Percentiles rank a stretch among this genome's conserved stretches.
These are phyloP conservation scores for Pyrenophora graminea DNA, from an alignment of 2,329 filamentous ascomycete species.

Conservation along the genomic window DNA sequence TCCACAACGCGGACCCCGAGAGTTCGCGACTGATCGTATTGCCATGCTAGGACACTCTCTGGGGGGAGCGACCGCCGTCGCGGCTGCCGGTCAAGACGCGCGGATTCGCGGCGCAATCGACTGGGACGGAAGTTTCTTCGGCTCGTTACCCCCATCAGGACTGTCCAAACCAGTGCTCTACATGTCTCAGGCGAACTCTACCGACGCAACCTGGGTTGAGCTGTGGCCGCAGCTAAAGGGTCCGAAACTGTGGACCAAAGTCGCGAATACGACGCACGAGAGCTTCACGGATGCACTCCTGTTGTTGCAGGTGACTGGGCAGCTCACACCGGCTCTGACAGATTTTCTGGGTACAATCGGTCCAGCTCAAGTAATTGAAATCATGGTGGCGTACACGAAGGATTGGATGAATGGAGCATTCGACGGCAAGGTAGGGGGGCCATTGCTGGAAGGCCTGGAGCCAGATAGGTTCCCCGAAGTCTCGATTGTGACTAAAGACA, in stretches of 20 bases:
- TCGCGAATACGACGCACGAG: constrained; percentile 24
- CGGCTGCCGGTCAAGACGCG: constrained; percentile 19
- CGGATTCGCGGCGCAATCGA: constrained; percentile 18
- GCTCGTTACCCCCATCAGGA: constrained; percentile 17
- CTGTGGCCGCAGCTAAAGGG: constrained; percentile 25
- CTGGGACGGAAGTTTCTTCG: constrained; percentile 26
- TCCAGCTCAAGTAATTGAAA: constrained; percentile 2
- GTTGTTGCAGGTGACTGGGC: background rate
- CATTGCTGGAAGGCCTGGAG: constrained; percentile 21
- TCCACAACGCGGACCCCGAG: constrained; percentile 13
- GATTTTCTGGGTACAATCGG: background rate
- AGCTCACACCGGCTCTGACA: background rate
- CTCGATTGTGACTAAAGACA: constrained; percentile 14
- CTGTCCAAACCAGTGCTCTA: constrained; percentile 28
- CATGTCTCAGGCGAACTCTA: constrained; percentile 13
- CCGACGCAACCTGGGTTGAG: constrained; percentile 14
- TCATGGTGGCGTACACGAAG: constrained; percentile 19
- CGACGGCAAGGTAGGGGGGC: constrained; percentile 18
- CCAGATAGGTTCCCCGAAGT: constrained; percentile 26
- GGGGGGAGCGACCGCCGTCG: constrained; percentile 24
- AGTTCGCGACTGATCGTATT: constrained; percentile 21
- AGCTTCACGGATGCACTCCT: constrained; percentile 8
- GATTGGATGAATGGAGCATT: constrained; percentile 26
- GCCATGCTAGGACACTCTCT: constrained; percentile 27
- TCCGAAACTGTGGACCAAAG: constrained; percentile 28